These are phyloP conservation scores for Alternaria sp. DNA, from an alignment of 2,329 filamentous ascomycete genomes.

Conservation along the genomic window DNA sequence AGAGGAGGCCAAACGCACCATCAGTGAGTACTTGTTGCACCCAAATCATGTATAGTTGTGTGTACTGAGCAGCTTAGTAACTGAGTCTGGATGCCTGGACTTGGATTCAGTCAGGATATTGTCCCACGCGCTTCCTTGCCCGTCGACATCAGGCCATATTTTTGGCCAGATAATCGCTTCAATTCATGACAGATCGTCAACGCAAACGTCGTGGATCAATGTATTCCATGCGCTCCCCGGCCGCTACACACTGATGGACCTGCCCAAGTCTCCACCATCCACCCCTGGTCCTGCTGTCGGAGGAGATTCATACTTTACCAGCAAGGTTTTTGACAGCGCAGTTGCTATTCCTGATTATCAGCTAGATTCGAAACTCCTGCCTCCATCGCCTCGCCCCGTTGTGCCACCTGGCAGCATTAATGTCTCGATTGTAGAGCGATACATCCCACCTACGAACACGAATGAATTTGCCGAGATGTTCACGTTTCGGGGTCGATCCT, in stretches of 20 bases:
- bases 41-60: neutral
- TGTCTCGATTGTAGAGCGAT: constrained; percentile 69
- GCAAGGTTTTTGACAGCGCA: constrained; percentile 68
- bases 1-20: constrained; percentile 40
- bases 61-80: constrained; percentile 37
- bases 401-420: constrained; percentile 68
- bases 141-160: constrained; percentile 59
- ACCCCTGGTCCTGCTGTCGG: constrained; percentile 63
- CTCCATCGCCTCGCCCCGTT: constrained; percentile 64
- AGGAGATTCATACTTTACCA: constrained; percentile 69
- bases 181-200: constrained; percentile 63
- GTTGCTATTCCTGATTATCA: constrained; percentile 67
- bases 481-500: constrained; percentile 60
- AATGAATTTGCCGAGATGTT: constrained; percentile 69
- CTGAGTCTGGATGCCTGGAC: constrained; percentile 44
- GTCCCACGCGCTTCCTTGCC: constrained; percentile 68
- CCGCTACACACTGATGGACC: constrained; percentile 67
- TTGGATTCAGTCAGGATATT: constrained; percentile 62
- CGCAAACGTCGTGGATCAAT: constrained; percentile 67
- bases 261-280: constrained; percentile 69
- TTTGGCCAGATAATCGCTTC: constrained; percentile 64
- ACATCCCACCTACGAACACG: constrained; percentile 68
- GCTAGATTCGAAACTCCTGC: constrained; percentile 60
- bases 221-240: constrained; percentile 70
- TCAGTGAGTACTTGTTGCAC: constrained; percentile 40